Percentiles rank a stretch among this genome's conserved stretches.
Evolutionary conservation across 345 rosid species (phyloP).

Genomic region (Turritis glabra): DNA sequence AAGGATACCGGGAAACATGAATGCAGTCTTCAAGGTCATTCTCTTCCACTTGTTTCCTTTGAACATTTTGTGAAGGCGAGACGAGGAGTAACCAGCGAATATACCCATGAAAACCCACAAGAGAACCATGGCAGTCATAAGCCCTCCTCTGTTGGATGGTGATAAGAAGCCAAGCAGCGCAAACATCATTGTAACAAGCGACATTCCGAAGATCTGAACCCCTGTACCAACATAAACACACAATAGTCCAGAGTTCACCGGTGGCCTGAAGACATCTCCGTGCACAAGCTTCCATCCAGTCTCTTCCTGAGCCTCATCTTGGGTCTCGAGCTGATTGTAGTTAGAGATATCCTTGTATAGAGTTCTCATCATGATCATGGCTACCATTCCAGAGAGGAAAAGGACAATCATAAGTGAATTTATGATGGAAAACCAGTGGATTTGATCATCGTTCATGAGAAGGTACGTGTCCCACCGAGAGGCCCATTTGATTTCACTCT

Average conservation of each 20-base stretch:
- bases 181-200: conserved; percentile 96
- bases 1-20: conserved; percentile 92
- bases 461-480: conserved; percentile 99
- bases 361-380: conserved; percentile 99
- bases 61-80: conserved; percentile 90
- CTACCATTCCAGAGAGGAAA: conserved; percentile 98
- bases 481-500: conserved; percentile 98
- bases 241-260: conserved; percentile 74
- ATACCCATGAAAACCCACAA: conserved; percentile 98
- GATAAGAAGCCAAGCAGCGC: conserved; percentile 91
- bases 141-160: conserved; percentile 98
- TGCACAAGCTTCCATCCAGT: conserved; percentile 99
- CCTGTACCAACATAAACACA: conserved; percentile 96
- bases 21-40: conserved; percentile 86
- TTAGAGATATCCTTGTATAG: conserved; percentile 90
- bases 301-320: conserved; percentile 98
- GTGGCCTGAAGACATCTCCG: conserved; percentile 94
- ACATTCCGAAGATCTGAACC: conserved; percentile 87
- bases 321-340: conserved; percentile 95
- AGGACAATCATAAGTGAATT: conserved; percentile 96
- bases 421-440: conserved; percentile 97
- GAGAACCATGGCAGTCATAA: conserved; percentile 99
- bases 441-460: conserved; percentile 97
- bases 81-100: conserved; percentile 89
- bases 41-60: conserved; percentile 96